Percentiles rank a stretch among this genome's conserved stretches.
These are phyloP conservation scores for Fusarium xylarioides DNA, from an alignment of 2,329 filamentous ascomycete species.

Conservation along the genomic window DNA sequence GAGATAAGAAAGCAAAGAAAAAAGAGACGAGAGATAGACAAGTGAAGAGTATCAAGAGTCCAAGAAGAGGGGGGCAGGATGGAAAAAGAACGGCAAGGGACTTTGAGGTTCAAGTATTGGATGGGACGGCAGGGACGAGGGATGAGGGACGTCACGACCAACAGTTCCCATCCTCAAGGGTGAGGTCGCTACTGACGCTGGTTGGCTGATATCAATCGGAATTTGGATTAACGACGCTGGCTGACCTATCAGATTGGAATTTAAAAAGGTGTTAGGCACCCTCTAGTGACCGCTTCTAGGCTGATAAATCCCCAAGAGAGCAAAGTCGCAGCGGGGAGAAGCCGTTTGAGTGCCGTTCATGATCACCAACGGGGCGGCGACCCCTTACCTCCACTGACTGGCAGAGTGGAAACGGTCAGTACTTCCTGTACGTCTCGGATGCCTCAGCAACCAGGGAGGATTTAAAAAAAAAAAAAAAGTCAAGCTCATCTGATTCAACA, in stretches of 20 bases:
- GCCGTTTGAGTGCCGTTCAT: slow-evolving; percentile 19
- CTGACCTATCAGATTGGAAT: slow-evolving; percentile 2
- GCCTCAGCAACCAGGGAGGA: slow-evolving; percentile 39
- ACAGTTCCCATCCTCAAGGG: slow-evolving; percentile 1
- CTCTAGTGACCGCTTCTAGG: slow-evolving; percentile 12
- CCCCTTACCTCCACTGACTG: slow-evolving; percentile 21
- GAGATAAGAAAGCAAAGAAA: slow-evolving; percentile 13
- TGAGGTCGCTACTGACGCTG: slow-evolving; percentile 3
- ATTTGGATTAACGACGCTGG: not conserved
- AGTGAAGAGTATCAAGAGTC: slow-evolving; percentile 17
- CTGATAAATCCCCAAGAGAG: slow-evolving; percentile 19
- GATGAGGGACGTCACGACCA: slow-evolving; percentile 34
- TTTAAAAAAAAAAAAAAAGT: not conserved
- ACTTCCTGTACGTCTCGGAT: slow-evolving; percentile 15
- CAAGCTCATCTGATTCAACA: slow-evolving; percentile 28
- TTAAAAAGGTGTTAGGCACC: slow-evolving; percentile 23
- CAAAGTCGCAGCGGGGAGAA: slow-evolving; percentile 18
- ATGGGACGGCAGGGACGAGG: slow-evolving; percentile 23
- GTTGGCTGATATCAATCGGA: slow-evolving; percentile 24
- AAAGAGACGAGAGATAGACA: not conserved
- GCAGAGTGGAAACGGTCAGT: slow-evolving; percentile 12
- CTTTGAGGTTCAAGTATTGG: slow-evolving; percentile 28
- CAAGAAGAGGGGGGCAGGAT: slow-evolving; percentile 24
- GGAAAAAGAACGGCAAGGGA: slow-evolving; percentile 34
- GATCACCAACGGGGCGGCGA: slow-evolving; percentile 14